phyloP scores from a whole-genome alignment of 495 filamentous ascomycete species.

The Neurospora sp. region DNA sequence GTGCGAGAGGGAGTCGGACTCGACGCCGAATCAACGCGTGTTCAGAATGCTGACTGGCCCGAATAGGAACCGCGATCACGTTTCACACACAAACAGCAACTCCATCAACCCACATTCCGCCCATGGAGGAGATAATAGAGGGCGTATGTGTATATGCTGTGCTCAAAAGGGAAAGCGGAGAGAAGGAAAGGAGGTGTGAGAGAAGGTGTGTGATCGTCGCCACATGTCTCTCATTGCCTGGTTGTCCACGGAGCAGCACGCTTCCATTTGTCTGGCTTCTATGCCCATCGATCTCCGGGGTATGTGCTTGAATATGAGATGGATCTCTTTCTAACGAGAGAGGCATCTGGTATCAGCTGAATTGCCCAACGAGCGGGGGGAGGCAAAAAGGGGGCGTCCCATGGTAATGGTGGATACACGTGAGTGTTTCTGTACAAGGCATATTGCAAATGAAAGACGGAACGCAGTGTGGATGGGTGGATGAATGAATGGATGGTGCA shows the following conservation, averaged over 20 bases:
- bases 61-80: neutral
- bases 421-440: neutral
- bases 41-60: neutral
- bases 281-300: neutral
- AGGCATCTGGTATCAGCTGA: neutral
- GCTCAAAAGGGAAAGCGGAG: neutral
- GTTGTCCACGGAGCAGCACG: neutral
- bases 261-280: neutral
- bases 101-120: neutral
- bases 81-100: neutral
- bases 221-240: neutral
- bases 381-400: neutral
- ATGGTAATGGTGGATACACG: neutral
- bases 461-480: neutral
- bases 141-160: neutral
- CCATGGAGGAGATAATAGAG: neutral
- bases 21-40: neutral
- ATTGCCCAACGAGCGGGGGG: neutral
- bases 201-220: neutral
- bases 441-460: neutral
- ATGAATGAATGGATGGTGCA: neutral
- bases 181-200: neutral
- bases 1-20: neutral
- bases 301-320: neutral
- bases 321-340: neutral